Evolutionary conservation across 2,329 filamentous ascomycete species (phyloP).

Genomic region (Monosporascus sp.): DNA sequence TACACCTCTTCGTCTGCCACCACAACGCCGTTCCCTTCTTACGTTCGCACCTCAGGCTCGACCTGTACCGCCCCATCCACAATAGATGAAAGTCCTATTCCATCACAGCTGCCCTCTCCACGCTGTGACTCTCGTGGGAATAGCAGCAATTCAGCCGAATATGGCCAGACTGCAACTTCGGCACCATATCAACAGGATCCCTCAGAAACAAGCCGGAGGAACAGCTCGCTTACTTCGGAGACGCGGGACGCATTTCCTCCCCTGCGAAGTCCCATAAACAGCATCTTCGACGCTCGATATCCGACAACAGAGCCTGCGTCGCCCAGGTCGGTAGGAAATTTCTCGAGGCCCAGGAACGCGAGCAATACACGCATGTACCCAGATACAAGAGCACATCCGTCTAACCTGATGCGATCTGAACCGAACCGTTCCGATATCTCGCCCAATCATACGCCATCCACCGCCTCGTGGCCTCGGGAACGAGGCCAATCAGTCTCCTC

Average conservation of each 20-base stretch:
- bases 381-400: conserved; percentile 29
- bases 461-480: conserved; percentile 36
- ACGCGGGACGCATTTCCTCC: conserved; percentile 8
- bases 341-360: conserved; percentile 53
- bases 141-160: neutral
- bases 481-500: conserved; percentile 46
- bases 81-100: neutral
- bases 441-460: conserved; percentile 13
- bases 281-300: conserved; percentile 20
- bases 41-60: neutral
- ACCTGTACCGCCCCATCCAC: neutral
- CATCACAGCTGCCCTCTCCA: neutral
- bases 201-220: neutral
- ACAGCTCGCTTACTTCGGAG: neutral
- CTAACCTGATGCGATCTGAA: conserved; percentile 21
- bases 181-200: neutral
- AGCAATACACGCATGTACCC: conserved; percentile 42
- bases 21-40: neutral
- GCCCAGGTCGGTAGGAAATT: conserved; percentile 45
- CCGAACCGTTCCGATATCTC: conserved; percentile 15
- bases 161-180: neutral
- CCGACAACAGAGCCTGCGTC: neutral
- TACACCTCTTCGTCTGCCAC: neutral
- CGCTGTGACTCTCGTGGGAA: neutral
- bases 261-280: conserved; percentile 20